Percentiles rank a stretch among this genome's conserved stretches.
These are phyloP conservation scores for Cryphonectria nitschkei DNA, from an alignment of 2,329 filamentous ascomycete genomes.

Conservation along the genomic window DNA sequence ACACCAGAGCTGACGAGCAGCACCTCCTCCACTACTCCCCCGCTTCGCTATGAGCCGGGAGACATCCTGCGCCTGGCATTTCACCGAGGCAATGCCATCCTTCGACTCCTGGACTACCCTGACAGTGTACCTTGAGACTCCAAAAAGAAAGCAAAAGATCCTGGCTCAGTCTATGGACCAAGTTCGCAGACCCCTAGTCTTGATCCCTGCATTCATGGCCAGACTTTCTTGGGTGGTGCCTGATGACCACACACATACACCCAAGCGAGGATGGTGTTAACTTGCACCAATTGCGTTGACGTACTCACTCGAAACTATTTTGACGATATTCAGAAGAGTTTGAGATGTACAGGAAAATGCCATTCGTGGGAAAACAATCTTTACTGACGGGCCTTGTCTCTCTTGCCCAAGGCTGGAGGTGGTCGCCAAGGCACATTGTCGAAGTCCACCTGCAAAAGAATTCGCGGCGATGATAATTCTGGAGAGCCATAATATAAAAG, in stretches of 20 bases:
- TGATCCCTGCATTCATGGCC: neutral
- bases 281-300: neutral
- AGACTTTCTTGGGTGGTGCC: neutral
- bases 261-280: neutral
- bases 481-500: neutral
- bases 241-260: neutral
- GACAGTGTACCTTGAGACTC: neutral
- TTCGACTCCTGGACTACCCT: neutral
- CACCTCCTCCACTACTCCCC: neutral
- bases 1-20: neutral
- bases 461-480: neutral
- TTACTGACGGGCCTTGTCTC: neutral
- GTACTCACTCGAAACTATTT: neutral
- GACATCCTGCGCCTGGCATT: neutral
- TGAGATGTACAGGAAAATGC: neutral
- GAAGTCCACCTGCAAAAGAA: neutral
- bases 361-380: slow-evolving; percentile 2
- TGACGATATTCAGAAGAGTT: neutral
- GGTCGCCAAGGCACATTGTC: neutral
- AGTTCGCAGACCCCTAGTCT: neutral
- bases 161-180: neutral
- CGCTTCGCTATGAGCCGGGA: neutral
- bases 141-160: too few species aligned
- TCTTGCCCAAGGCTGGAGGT: neutral
- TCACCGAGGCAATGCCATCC: neutral